A percentile compares a stretch with the other conserved stretches of the same genome.
phyloP scores from a whole-genome alignment of 2,329 filamentous ascomycete genomes.

The Xylaria multiplex region DNA sequence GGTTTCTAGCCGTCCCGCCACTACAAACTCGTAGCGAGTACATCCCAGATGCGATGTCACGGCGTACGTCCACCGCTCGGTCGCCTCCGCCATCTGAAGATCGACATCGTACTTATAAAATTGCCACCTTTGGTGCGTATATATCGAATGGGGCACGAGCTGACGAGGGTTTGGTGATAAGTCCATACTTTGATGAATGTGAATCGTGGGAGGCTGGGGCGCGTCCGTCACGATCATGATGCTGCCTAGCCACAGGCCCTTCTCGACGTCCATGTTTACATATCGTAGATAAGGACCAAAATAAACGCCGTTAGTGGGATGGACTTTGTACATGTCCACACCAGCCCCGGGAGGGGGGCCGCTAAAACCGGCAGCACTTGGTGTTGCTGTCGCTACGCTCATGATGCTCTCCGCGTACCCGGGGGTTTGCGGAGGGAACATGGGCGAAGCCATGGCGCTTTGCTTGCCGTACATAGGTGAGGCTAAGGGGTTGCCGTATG shows the following conservation, averaged over 20 bases:
- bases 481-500: slow-evolving; percentile 77
- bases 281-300: slow-evolving; percentile 97
- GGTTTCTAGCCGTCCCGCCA: slow-evolving; percentile 88
- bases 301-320: slow-evolving; percentile 95
- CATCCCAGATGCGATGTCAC: slow-evolving; percentile 97
- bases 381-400: slow-evolving; percentile 77
- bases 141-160: slow-evolving; percentile 82
- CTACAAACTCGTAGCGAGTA: slow-evolving; percentile 96
- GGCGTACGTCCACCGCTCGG: slow-evolving; percentile 95
- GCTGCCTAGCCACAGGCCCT: slow-evolving; percentile 89
- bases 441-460: slow-evolving; percentile 79
- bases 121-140: slow-evolving; percentile 90
- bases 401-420: slow-evolving; percentile 88
- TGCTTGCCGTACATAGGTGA: slow-evolving; percentile 75
- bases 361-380: slow-evolving; percentile 82
- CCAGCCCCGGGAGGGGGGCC: slow-evolving; percentile 89
- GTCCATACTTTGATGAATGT: slow-evolving; percentile 90
- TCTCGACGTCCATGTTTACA: slow-evolving; percentile 95
- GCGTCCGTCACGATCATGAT: slow-evolving; percentile 93
- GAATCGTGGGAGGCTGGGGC: slow-evolving; percentile 92
- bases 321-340: slow-evolving; percentile 92
- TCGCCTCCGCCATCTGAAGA: slow-evolving; percentile 86
- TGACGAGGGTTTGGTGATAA: slow-evolving; percentile 93
- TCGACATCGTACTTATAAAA: slow-evolving; percentile 97
- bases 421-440: slow-evolving; percentile 83